These are phyloP conservation scores for Fusarium humuli DNA, from an alignment of 2,329 filamentous ascomycete genomes.

Conservation along the genomic window DNA sequence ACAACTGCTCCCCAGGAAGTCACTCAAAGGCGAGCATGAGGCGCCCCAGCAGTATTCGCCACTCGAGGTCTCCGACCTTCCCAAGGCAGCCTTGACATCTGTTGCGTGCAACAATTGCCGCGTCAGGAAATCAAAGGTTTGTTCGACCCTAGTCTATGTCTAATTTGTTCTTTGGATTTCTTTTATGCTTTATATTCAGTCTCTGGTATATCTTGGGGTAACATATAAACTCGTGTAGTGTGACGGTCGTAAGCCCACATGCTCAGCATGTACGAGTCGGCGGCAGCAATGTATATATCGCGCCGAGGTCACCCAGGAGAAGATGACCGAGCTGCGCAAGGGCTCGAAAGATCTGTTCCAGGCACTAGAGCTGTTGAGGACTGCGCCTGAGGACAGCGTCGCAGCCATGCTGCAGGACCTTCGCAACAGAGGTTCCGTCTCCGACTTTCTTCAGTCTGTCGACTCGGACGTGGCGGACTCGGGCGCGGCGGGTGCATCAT, in stretches of 20 bases:
- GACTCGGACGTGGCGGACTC: background rate
- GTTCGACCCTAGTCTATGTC: background rate
- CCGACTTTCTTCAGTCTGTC: slow-evolving; percentile 7
- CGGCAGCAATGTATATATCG: slow-evolving; percentile 24
- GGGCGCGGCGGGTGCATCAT: rapidly evolving
- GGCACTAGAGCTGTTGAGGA: slow-evolving; percentile 13
- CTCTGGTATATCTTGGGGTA: background rate
- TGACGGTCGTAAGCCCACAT: slow-evolving; percentile 25
- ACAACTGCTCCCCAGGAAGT: slow-evolving; percentile 17
- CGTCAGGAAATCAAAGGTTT: slow-evolving; percentile 25
- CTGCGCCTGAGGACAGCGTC: background rate
- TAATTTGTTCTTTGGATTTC: background rate
- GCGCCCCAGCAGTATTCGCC: background rate
- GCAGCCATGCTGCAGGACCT: background rate
- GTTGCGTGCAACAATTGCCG: slow-evolving; percentile 31
- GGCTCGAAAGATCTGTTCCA: slow-evolving; percentile 10
- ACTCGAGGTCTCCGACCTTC: slow-evolving; percentile 5
- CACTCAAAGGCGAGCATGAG: background rate
- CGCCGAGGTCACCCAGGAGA: slow-evolving; percentile 19
- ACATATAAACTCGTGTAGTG: slow-evolving; percentile 13
- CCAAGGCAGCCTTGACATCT: slow-evolving; percentile 12
- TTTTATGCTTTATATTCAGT: background rate
- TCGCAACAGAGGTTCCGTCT: slow-evolving; percentile 1
- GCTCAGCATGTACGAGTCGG: slow-evolving; percentile 21
- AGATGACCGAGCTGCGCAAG: slow-evolving; percentile 15